Base-by-base conservation (phyloP, 2,329 filamentous ascomycete genomes). In the Hymenoscyphus repandus region DNA sequence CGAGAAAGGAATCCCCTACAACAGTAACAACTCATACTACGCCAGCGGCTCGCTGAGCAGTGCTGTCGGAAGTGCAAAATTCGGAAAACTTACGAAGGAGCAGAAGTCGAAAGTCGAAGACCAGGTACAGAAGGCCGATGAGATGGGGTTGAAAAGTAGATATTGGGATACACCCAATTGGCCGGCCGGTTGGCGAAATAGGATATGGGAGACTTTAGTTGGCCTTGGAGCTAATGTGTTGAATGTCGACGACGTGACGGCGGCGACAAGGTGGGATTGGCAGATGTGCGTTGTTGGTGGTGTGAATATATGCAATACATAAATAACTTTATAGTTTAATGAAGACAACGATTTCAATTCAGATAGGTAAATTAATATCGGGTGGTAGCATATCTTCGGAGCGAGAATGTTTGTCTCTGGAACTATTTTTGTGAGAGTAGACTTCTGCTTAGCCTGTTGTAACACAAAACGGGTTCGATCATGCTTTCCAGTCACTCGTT, bases 101-200 rank as follows among this genome's bases (percentile, higher is more conserved):
- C 60, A 66, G 54, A 56, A 47, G 42, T 38, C 27, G 15, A 57
- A 44, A n/a, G 45, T 64, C 12, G 47, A 51, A 33, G 45, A 44
- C 17, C 56, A 59, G 27, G 50, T 60, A 0, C 53, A 53, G 5
- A 59, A 49, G 10, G 71, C 69, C 6, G 66, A 70, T 31, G 58
- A 59, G 11, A 58, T 62, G 13, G 70, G 70, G 0, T 54, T 73
- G 31, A 63, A 63, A 51, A 65, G 66, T 3, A 51, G 70, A 42
- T 72, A 70, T 49, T 73, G 71, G 71, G 68, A 67, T 13, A 66
- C 67, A 5, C 69, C 69, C 0, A 57, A 38, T n/a, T 72, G 70
- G 70, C 70, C 71, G 10, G 53, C 68, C 2, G 62, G 62, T 6
- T 55, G 65, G 45, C 62, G 70, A 41, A 68, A 72, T 51, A 57